Conservation (phyloP, 768 basidiomycete genomes). For the Lyophyllum decastes region DNA sequence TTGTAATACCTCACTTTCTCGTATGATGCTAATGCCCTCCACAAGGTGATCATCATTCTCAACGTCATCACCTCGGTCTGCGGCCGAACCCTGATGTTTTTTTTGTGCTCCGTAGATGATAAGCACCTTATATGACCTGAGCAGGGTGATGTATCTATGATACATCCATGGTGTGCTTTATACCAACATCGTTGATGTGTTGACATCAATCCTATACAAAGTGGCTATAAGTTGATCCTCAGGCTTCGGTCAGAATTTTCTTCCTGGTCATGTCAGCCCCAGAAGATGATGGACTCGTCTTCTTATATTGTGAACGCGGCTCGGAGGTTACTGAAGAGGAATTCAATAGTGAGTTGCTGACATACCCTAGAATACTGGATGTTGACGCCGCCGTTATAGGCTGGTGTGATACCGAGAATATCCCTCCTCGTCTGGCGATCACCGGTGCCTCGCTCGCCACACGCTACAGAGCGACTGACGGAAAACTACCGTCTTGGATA, state of each 20-base stretch:
- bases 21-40: too few relatives aligned
- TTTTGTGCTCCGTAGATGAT: too few relatives aligned
- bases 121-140: too few relatives aligned
- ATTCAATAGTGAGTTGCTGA: slow-evolving; percentile 26
- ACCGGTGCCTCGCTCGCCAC: slow-evolving; percentile 26
- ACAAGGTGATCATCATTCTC: too few relatives aligned
- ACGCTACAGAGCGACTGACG: slow-evolving; percentile 29
- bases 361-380: neutral
- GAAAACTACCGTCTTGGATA: slow-evolving; percentile 26
- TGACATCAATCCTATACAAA: neutral
- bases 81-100: too few relatives aligned
- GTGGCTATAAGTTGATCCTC: neutral
- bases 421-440: slow-evolving; percentile 27
- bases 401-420: slow-evolving; percentile 36
- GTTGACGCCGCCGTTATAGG: slow-evolving; percentile 23
- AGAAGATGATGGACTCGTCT: neutral
- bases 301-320: slow-evolving; percentile 27
- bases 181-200: too few relatives aligned
- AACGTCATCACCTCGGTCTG: too few relatives aligned
- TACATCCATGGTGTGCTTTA: too few relatives aligned
- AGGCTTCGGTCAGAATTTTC: neutral
- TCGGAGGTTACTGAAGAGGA: slow-evolving; percentile 24
- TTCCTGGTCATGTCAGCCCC: neutral
- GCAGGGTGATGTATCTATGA: too few relatives aligned
- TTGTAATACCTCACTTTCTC: too few relatives aligned